Base-by-base conservation (phyloP, 1,284 basidiomycete genomes). In the Lignosus rhinocerotis region DNA sequence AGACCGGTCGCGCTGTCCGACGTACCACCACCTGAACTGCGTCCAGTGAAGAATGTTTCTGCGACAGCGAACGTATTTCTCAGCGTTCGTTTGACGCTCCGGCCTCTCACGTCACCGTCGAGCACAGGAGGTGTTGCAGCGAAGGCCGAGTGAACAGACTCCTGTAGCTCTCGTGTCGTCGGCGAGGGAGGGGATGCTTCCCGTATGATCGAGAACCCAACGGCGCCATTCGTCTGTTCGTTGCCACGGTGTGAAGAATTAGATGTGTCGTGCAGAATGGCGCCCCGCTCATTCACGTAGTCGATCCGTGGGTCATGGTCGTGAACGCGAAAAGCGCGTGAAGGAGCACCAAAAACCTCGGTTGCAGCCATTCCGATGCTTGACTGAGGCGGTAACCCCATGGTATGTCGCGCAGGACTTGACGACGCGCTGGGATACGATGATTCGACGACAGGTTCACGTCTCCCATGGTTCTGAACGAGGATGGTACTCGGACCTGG, bases 11-110 rank as follows among this genome's bases (percentile, higher is more conserved):
- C 59, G n/a, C 67, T 66, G 10, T 70, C 71, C 10, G 63, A 55
- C 9, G 59, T 56, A 31, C 61, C 61, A 10, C 71, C 67, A 31
- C 64, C 63, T 9, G 64, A 49, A 7, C 63, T 61, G 31, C 71
- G 63, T 8, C 78, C 73, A 19, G 86, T 85, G 62, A 88, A 73
- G 63, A 90, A 80, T 6, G 83, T 79, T 67, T 90, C 88, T 8
- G 88, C 87, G 30, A 80, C 84, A 56, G 78, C 83, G 53, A 89
- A 70, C 6, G 87, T 87, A 61, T 81, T 88, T 51, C 87, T 79
- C 51, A 89, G 66, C 62, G 82, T 86, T 61, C 84, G 77, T 69
- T 82, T 87, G 34, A 85, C 84, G 65, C 80, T 85, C 62, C 87
- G 75, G 25, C 84, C 85, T 53, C 80, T 68, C 70, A 67, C 71